These are phyloP conservation scores for Torrubiellomyces zombiae DNA, from an alignment of 2,329 filamentous ascomycete species.

Conservation along the genomic window DNA sequence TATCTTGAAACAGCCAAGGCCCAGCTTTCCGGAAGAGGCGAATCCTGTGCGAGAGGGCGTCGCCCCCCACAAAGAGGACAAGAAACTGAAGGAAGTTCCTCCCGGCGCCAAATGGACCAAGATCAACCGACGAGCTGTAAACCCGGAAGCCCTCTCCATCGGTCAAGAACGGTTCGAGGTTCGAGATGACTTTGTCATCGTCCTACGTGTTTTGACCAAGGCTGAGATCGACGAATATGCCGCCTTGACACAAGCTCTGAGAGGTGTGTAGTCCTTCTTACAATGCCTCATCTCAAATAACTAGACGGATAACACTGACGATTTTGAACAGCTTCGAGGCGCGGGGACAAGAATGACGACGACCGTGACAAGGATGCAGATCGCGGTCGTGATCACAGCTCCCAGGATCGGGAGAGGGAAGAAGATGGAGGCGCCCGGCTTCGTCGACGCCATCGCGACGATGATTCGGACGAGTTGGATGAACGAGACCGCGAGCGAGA, in stretches of 20 bases:
- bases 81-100: slow-evolving; percentile 53
- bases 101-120: slow-evolving; percentile 81
- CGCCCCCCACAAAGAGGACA: slow-evolving; percentile 79
- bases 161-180: slow-evolving; percentile 88
- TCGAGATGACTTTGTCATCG: slow-evolving; percentile 84
- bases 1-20: slow-evolving; percentile 70
- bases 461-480: slow-evolving; percentile 11
- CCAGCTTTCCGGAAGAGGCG: slow-evolving; percentile 73
- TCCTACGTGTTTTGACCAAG: slow-evolving; percentile 69
- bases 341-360: slow-evolving; percentile 16
- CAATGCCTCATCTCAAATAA: not conserved
- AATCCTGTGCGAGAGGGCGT: slow-evolving; percentile 78
- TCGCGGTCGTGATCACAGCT: slow-evolving; percentile 14
- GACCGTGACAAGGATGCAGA: slow-evolving; percentile 18
- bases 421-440: slow-evolving; percentile 11
- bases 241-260: slow-evolving; percentile 61
- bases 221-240: slow-evolving; percentile 85
- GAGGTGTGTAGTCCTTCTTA: slow-evolving; percentile 38
- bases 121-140: slow-evolving; percentile 75
- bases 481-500: slow-evolving; percentile 2
- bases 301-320: slow-evolving; percentile 3
- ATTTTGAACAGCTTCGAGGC: slow-evolving; percentile 10
- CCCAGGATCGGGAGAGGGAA: slow-evolving; percentile 11
- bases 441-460: slow-evolving; percentile 16
- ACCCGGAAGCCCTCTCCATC: slow-evolving; percentile 69